phyloP scores from a whole-genome alignment of 495 filamentous ascomycete genomes.

The Xylaria castorea region DNA sequence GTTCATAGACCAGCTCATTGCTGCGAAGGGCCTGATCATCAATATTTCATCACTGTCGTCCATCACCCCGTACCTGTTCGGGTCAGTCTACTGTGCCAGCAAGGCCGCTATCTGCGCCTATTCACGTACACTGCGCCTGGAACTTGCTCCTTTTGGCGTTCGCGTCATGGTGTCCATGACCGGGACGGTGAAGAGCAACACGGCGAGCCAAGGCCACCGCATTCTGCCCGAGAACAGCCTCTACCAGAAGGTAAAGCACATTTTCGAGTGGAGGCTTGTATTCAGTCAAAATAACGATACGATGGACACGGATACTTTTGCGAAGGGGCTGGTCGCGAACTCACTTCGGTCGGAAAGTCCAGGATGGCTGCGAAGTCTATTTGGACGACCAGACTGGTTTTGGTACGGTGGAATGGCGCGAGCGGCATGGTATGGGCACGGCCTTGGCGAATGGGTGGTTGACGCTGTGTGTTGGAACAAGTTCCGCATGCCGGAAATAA shows the following conservation, averaged over 20 bases:
- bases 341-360: constrained; percentile 48
- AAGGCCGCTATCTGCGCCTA: constrained; percentile 60
- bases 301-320: constrained; percentile 48
- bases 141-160: constrained; percentile 61
- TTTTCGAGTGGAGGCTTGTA: constrained; percentile 52
- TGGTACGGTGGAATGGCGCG: constrained; percentile 51
- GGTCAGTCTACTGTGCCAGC: constrained; percentile 58
- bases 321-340: constrained; percentile 42
- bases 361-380: constrained; percentile 36
- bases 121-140: constrained; percentile 59
- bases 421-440: constrained; percentile 44
- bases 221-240: constrained; percentile 48
- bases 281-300: constrained; percentile 55
- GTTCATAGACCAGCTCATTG: constrained; percentile 60
- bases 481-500: constrained; percentile 48
- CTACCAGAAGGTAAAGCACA: constrained; percentile 46
- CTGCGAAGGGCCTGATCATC: constrained; percentile 60
- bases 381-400: constrained; percentile 57
- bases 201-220: constrained; percentile 47
- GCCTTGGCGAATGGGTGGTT: constrained; percentile 50
- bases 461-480: constrained; percentile 46
- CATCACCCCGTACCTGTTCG: constrained; percentile 54
- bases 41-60: constrained; percentile 61
- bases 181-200: constrained; percentile 57
- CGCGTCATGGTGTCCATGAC: constrained; percentile 60